phyloP scores from a whole-genome alignment of 2,329 filamentous ascomycete genomes.

The Nakataea oryzae region DNA sequence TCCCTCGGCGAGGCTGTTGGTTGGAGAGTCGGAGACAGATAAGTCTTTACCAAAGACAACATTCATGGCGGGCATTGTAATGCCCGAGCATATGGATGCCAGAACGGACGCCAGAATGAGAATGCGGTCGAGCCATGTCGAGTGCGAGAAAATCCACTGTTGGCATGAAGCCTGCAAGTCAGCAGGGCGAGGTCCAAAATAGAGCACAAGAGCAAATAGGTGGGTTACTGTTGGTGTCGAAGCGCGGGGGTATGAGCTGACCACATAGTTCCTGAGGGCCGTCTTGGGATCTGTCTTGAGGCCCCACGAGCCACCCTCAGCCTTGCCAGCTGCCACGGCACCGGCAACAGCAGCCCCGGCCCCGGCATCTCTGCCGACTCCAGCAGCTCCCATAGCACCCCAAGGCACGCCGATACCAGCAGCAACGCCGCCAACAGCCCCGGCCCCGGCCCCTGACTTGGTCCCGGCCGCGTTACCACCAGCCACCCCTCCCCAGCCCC shows the following conservation, averaged over 20 bases:
- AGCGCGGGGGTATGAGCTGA: background rate
- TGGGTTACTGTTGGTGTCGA: background rate
- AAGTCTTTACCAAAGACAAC: conserved; percentile 46
- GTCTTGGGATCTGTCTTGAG: conserved; percentile 4
- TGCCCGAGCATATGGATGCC: conserved; percentile 40
- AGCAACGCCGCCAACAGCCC: background rate
- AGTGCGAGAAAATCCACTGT: conserved; percentile 39
- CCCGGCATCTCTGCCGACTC: background rate
- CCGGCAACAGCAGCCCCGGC: background rate
- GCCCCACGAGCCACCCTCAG: background rate
- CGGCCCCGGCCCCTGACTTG: background rate
- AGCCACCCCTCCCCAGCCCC: background rate
- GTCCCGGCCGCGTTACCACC: background rate
- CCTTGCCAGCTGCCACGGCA: background rate
- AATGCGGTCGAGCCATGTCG: conserved; percentile 38
- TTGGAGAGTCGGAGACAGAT: conserved; percentile 19
- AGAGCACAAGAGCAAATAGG: background rate
- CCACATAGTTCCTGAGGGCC: conserved; percentile 3
- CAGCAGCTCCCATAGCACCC: background rate
- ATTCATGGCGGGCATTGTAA: conserved; percentile 50
- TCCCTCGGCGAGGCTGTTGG: conserved; percentile 24
- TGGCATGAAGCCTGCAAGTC: background rate
- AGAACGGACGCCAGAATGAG: conserved; percentile 34
- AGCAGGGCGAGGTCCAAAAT: background rate
- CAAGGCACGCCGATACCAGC: background rate